Base-by-base conservation (phyloP, 805 yeast genomes). In the Candida germanica region DNA sequence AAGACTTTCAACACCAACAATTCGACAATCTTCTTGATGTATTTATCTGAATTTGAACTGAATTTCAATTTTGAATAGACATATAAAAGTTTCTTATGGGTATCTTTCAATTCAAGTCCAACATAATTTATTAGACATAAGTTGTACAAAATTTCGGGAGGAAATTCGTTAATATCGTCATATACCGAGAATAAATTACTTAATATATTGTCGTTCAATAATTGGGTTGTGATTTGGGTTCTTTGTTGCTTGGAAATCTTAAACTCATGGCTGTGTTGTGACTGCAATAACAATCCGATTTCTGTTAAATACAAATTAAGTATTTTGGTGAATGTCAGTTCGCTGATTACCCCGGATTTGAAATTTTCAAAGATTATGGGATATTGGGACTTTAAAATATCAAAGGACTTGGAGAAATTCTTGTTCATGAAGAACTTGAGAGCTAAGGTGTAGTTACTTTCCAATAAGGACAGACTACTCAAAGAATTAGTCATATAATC, bases 401-500 rank as follows among this genome's bases (percentile, higher is more conserved):
- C 53, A 36, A 49, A 65, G 8, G 71, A 65, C 32, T 55, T 52
- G 4, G 43, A 50, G 27, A 65, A 54, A 43, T 63, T 56, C 47
- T 58, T 64, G 43, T 64, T 66, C 48, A 62, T 53, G 47, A 67
- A 67, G 33, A 51, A 51, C 46, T 67, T 67, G 40, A 63, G 48
- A 2, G 72, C 60, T 31, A 66, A 43, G 33, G 57, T 52, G 40
- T 64, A 67, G 18, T 33, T 38, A 18, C 29, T 39, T 15, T 44
- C 49, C 19, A 44, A 30, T 7, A 42, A 21, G 21, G 29, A 31
- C 15, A 23, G 17, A 2, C 38, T 30, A 23, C 39, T 44, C 7
- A 37, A 31, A 8, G 49, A 44, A 12, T 26, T 31, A 5, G 32
- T 17, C 33, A 36, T 26, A 11, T 26, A 25, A 9, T 26, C 35